Evolutionary conservation across 208 protist genomes (phyloP), one percentile per base, ranked within the genome.

Genomic region (Trypanosoma vivax): DNA sequence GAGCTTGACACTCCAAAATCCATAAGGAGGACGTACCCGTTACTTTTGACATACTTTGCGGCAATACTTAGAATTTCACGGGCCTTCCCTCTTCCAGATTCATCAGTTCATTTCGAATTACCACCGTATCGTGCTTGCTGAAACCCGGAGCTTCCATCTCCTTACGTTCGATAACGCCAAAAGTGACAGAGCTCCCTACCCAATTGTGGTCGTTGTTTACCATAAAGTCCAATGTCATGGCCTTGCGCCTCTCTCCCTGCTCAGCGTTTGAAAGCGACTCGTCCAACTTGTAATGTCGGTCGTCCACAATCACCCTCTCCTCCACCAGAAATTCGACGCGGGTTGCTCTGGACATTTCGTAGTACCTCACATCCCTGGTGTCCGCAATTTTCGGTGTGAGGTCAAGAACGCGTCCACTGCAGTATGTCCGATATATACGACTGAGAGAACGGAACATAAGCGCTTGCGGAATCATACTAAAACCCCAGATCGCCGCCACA

Each of bases 171-270:
- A 88, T 64, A 0, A 75, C 57, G 18, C 62, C 76, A 56, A 92
- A 92, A 38, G 68, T 88, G 35, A 92, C 76, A 19, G 71, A 66
- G 30, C 84, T 92, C 10, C 78, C 84, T 3, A 88, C 80, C 81
- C 84, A 92, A 48, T 88, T 76, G 42, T 88, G 70, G 54, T 92
- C 84, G 59, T 92, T 86, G 23, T 71, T 69, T 5, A 79, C 51
- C 81, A 89, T 89, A 61, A 83, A 89, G 30, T 88, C 80, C 24
- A 92, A 65, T 33, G 84, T 92, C 84, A 92, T 88, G 21, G 80
- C 68, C 18, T 73, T 72, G 13, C 81, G 67, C 11, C 80, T 68
- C 50, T 79, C 69, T 51, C 71, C 71, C 47, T 89, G 59, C 25
- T 77, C 65, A 3, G 46, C 62, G 35, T 83, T 72, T 1, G 70